phyloP scores from a whole-genome alignment of 257 asterid genomes.

The Nicotiana noctiflora region DNA sequence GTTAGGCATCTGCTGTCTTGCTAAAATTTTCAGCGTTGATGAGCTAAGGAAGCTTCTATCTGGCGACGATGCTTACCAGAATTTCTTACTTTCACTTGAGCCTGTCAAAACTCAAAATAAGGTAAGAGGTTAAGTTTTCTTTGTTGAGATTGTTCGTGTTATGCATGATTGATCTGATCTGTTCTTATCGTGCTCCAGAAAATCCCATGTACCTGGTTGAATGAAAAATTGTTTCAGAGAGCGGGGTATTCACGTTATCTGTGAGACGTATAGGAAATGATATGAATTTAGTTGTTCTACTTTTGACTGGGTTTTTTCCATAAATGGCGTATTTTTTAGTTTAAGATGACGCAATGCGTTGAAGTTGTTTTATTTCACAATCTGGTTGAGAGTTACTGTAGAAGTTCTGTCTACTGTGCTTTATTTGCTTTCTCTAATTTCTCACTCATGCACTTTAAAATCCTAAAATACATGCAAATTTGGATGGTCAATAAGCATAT shows the following conservation, averaged over 20 bases:
- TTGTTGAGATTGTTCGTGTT: not conserved
- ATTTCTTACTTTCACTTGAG: slow-evolving; percentile 69
- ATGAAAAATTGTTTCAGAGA: not conserved
- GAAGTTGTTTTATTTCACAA: not conserved
- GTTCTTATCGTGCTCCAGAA: not conserved
- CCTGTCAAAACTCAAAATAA: slow-evolving; percentile 81
- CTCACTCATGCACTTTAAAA: not conserved
- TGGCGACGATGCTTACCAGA: slow-evolving; percentile 78
- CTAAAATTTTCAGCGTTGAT: slow-evolving; percentile 46
- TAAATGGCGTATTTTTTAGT: not conserved
- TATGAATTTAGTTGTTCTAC: not conserved
- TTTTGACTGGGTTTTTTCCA: not conserved
- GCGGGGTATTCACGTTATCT: not conserved
- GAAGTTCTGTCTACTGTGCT: not conserved
- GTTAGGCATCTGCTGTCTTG: not conserved
- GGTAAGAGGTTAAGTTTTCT: slow-evolving; percentile 32
- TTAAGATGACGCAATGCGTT: not conserved
- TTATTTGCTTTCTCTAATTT: not conserved
- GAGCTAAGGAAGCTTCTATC: slow-evolving; percentile 76
- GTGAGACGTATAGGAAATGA: slow-evolving; percentile 1
- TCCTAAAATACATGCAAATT: not conserved
- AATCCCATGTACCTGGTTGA: not conserved
- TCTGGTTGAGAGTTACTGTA: not conserved
- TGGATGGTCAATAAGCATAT: not conserved
- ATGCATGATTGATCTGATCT: not conserved